phyloP scores from a whole-genome alignment of 352 stramenopile species.

The Pythium grandisporangium region DNA sequence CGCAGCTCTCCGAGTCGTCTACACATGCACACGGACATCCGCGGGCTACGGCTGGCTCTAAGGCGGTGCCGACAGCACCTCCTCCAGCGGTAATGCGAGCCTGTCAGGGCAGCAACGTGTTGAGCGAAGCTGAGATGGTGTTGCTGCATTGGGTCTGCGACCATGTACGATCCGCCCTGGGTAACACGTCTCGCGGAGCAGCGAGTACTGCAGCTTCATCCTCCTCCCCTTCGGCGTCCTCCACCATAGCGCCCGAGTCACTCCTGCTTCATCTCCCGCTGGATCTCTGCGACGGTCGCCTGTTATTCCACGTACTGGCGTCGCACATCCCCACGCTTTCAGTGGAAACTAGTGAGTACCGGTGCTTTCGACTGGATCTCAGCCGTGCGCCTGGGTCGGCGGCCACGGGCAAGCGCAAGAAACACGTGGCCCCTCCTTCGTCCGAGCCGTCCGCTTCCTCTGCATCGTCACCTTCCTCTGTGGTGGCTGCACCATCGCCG shows the following conservation, averaged over 20 bases:
- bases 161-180: conserved; percentile 22
- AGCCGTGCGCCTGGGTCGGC: conserved; percentile 4
- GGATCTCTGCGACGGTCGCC: conserved; percentile 61
- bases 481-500: conserved; percentile 2
- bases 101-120: conserved; percentile 84
- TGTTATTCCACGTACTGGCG: conserved; percentile 81
- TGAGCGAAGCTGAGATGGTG: conserved; percentile 87
- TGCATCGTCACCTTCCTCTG: no score
- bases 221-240: not conserved
- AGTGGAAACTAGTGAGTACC: conserved; percentile 46
- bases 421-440: no score
- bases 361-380: conserved; percentile 42
- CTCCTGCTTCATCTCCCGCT: conserved; percentile 43
- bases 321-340: conserved; percentile 84
- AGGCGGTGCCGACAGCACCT: not conserved
- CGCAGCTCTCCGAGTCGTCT: not conserved
- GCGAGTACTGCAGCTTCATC: conserved; percentile 6
- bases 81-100: conserved; percentile 1
- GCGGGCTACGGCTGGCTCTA: conserved; percentile 34
- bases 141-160: conserved; percentile 88
- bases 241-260: conserved; percentile 9
- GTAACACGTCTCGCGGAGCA: no score
- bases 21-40: not conserved
- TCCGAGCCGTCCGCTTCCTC: no score
- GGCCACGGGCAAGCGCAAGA: no score